These are phyloP conservation scores for Pterocarpus santalinus DNA, from an alignment of 306 rosid genomes.

Conservation along the genomic window DNA sequence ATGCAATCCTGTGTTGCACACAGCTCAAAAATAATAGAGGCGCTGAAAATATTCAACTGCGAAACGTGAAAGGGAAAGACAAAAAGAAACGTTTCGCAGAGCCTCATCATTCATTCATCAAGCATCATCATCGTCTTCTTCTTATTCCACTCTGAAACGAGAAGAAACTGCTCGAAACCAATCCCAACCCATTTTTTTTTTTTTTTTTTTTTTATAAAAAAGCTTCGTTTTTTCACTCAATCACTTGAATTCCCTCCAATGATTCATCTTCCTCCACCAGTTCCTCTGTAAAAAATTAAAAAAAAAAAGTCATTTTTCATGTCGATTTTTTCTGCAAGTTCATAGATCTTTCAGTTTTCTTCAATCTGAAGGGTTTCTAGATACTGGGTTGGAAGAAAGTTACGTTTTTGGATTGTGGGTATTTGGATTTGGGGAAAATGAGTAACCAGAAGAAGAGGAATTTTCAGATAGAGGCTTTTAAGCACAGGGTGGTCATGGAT, in stretches of 20 bases:
- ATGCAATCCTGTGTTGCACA: background rate
- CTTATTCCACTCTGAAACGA: background rate
- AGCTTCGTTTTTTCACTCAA: conserved; percentile 6
- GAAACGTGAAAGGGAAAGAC: background rate
- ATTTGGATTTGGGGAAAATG: conserved; percentile 57
- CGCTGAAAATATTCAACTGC: conserved; percentile 39
- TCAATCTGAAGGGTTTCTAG: conserved; percentile 8
- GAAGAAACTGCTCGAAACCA: background rate
- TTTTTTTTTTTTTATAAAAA: too few species aligned
- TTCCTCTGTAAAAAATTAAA: background rate
- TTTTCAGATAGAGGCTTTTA: conserved; percentile 96
- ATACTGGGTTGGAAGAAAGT: conserved; percentile 25
- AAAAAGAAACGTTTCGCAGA: conserved; percentile 30
- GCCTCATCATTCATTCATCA: conserved; percentile 10
- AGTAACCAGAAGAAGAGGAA: conserved; percentile 92
- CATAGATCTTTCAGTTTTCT: conserved; percentile 30
- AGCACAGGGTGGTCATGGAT: conserved; percentile 94
- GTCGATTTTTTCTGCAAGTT: conserved; percentile 7
- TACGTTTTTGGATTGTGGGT: background rate
- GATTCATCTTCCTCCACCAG: background rate
- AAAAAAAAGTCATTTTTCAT: background rate
- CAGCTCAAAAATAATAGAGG: background rate
- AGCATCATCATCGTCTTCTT: background rate
- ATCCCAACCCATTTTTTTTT: background rate
- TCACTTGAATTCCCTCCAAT: background rate